Evolutionary conservation across 2,329 filamentous ascomycete genomes (phyloP), one percentile per base, ranked within the genome.

Genomic region (Hypoxylon sp.): DNA sequence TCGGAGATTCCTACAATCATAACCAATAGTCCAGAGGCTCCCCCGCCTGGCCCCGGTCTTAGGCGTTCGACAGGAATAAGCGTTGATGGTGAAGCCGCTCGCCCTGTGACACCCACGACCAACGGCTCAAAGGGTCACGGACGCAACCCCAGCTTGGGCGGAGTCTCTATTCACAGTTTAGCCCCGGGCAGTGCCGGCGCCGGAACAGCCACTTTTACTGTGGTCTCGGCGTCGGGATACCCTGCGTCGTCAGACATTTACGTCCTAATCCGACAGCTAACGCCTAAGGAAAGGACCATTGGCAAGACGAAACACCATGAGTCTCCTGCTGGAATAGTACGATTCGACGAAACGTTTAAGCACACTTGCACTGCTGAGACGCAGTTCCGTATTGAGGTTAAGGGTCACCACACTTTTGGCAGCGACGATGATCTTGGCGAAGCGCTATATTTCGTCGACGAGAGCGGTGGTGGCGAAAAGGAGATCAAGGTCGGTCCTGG

Each of bases 261-360:
- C 73, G 87, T 97, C 49, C 80, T 87, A 61, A 81, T 97, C 70
- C 89, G 88, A 59, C 88, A 92, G 70, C 76, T 92, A 32, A 82
- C 84, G 2, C 80, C 88, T 48, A 94, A 91, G 79, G 86, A 83
- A 51, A 97, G 96, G 81, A 87, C 91, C 46, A 82, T 99, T 46
- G 89, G 94, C 80, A 97, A 98, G 83, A 97, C 94, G 20, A 97
- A 97, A 77, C 91, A 96, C 69, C 87, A 92, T 81, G 97, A 97
- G 78, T 85, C 90, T 0, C 80, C 86, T 2, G 92, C 91, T 1
- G 80, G 36, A 20, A 11, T 84, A 2, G 86, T 92, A 65, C 84
- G 82, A 16, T 97, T 89, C 77, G 89, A 93, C 68, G 93, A 97
- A 77, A 89, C 87, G 0, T 95, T 96, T 83, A 93, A 89, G 74